Base-by-base conservation (phyloP, 2,329 filamentous ascomycete genomes). In the Penicillium sp. region DNA sequence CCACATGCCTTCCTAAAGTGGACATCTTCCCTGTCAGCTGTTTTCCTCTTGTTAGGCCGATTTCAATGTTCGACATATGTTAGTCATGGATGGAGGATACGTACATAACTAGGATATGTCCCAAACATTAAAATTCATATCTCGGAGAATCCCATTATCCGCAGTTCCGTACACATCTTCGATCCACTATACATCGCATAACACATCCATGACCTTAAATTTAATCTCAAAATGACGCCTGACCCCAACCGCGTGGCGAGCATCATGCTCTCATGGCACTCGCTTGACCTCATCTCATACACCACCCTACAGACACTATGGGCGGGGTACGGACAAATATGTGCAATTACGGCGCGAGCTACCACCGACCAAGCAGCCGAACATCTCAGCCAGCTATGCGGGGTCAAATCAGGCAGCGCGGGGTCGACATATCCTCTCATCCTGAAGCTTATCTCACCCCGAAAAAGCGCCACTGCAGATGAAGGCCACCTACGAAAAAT, bases 401-500 rank as follows among this genome's bases (percentile, higher is more conserved):
- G 61, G 55, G 61, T n/a, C 42, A 42, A 60, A 45, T 10, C 69
- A 1, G 45, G 46, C 9, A 11, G 36, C 5, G 55, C 48, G 0
- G 65, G 66, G 40, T 43, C 56, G 17, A 64, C 48, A 1, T 69
- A 64, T 10, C 55, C 61, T 22, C 71, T 85, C 35, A 78, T 88
- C 11, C 69, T 88, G 7, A 88, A 88, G 64, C 75, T 85, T 50
- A 84, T 88, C 37, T 79, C 79, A 0, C 83, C 84, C 0, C 56
- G 47, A 4, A 53, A 69, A 37, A 50, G 56, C 30, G 58, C 57
- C 26, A 61, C 61, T n/a, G 3, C 45, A 14, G 81, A 86, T 36
- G 85, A 88, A 63, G 84, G 85, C 0, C 85, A 88, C 60, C 62
- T 84, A 0, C 80, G 86, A 7, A 89, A 89, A 65, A 80, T 88